Base-by-base conservation (phyloP, 495 filamentous ascomycete species). In the Penicillium paxilli region DNA sequence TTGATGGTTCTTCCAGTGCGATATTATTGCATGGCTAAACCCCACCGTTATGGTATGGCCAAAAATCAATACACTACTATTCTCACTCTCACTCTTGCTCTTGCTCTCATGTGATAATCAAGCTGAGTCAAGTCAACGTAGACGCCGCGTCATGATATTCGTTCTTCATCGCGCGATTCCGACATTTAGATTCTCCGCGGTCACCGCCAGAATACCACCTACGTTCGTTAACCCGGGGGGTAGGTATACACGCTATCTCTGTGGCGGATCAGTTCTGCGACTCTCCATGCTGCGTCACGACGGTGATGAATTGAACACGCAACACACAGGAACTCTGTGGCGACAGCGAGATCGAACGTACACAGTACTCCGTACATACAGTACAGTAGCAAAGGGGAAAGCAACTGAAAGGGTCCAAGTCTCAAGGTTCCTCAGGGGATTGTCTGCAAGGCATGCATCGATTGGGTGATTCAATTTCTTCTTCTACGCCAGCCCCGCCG, bases 11-110 rank as follows among this genome's bases (percentile, higher is more conserved):
- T 51, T 52, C 49, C 46, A 47, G 44, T 49, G 47, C 46, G 49
- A 47, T 49, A 47, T 63, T 57, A 50, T 53, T 64, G 58, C 54
- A 58, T 64, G 61, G 51, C 51, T 48, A 45, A n/a, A n/a, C n/a
- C n/a, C n/a, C n/a, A n/a, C n/a, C 30, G 11, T 32, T 32, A 14
- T 32, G 30, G 30, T 32, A 32, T 14, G 11, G 30, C 11, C 30
- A 14, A 40, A 40, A 40, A 40, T 40, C 35, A 40, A 40, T 40
- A 20, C 35, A 40, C 35, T 17, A 17, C 35, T 16, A 19, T 40
- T 16, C n/a, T 16, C 2, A 40, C 35, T 4, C n/a, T 4, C 2
- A 40, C 1, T 17, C 3, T 16, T 30, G 12, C 28, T n/a, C n/a
- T n/a, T n/a, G n/a, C n/a, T n/a, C n/a, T n/a, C n/a, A n/a, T n/a